phyloP scores from a whole-genome alignment of 2,329 filamentous ascomycete genomes.

The Fusarium pseudocircinatum region DNA sequence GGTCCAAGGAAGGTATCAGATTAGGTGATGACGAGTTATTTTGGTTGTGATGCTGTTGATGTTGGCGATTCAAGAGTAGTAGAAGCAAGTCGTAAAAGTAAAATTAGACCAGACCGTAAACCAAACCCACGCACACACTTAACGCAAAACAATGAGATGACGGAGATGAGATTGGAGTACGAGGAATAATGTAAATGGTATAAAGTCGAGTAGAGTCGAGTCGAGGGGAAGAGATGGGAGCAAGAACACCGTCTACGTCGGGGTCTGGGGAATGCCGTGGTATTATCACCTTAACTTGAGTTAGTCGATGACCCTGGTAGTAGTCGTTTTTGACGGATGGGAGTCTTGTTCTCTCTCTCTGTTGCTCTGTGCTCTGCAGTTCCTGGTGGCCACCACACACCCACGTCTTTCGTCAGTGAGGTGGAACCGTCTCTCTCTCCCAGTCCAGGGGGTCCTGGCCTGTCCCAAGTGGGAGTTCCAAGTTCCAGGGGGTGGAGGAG shows the following conservation, averaged over 20 bases:
- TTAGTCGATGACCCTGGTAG: slow-evolving; percentile 15
- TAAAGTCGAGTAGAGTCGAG: slow-evolving; percentile 22
- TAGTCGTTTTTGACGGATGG: slow-evolving; percentile 17
- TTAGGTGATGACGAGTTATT: slow-evolving; percentile 12
- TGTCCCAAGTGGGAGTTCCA: slow-evolving; percentile 30
- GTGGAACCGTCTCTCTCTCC: slow-evolving; percentile 19
- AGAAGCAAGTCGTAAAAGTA: slow-evolving; percentile 1
- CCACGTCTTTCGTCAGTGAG: slow-evolving; percentile 39
- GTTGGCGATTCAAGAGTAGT: slow-evolving; percentile 13
- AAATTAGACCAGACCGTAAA: slow-evolving; percentile 10
- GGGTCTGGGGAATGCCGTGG: slow-evolving; percentile 43
- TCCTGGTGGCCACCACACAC: slow-evolving; percentile 39
- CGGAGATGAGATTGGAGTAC: neutral
- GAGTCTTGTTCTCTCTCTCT: slow-evolving; percentile 26
- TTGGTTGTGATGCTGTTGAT: neutral
- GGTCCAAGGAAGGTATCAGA: slow-evolving; percentile 8
- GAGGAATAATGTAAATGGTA: neutral
- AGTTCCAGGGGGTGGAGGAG: slow-evolving; percentile 37
- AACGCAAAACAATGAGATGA: slow-evolving; percentile 11
- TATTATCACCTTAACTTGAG: slow-evolving; percentile 42
- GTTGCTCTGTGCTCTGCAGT: slow-evolving; percentile 1
- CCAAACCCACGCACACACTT: slow-evolving; percentile 19
- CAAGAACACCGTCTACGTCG: slow-evolving; percentile 22
- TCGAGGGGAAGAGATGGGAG: slow-evolving; percentile 33
- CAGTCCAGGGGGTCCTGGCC: slow-evolving; percentile 28